A percentile compares a stretch with the other conserved stretches of the same genome.
Conservation (phyloP, 2,329 filamentous ascomycete species). For the Colletotrichum viniferum region DNA sequence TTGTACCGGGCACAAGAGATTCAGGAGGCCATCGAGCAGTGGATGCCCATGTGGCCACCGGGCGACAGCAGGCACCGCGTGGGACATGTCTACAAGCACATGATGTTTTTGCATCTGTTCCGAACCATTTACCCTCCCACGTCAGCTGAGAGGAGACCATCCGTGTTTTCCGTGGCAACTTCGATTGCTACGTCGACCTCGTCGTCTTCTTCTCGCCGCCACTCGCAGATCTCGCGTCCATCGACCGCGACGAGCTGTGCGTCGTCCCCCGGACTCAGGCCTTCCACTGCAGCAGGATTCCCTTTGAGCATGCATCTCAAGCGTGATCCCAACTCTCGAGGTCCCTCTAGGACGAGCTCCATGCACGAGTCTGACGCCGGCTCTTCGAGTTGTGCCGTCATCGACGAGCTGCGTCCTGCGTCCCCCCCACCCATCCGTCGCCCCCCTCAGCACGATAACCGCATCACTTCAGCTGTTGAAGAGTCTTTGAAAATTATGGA, state of each 20-base stretch:
- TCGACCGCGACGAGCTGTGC: constrained; percentile 33
- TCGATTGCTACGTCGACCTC: constrained; percentile 21
- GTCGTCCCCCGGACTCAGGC: constrained; percentile 35
- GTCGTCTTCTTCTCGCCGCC: constrained; percentile 19
- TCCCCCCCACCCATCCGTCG: constrained; percentile 53
- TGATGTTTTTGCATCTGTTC: constrained; percentile 69
- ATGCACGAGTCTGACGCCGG: constrained; percentile 36
- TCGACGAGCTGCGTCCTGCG: constrained; percentile 22
- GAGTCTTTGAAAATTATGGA: constrained; percentile 60
- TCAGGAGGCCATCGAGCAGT: constrained; percentile 74
- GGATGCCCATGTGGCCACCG: constrained; percentile 68
- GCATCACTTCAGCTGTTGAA: constrained; percentile 59
- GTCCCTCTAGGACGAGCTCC: constrained; percentile 42
- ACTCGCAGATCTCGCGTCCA: constrained; percentile 20
- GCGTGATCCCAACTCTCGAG: constrained; percentile 34
- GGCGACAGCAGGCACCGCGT: constrained; percentile 63
- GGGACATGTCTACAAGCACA: constrained; percentile 65
- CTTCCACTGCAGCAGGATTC: constrained; percentile 15
- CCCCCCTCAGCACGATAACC: constrained; percentile 52
- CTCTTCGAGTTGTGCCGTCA: constrained; percentile 7
- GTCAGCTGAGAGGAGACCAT: neutral
- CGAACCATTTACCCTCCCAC: constrained; percentile 64
- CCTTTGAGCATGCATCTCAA: constrained; percentile 30
- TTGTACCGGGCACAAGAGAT: constrained; percentile 77
- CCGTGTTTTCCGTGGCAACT: constrained; percentile 23